phyloP scores from a whole-genome alignment of 371 early-diverging fungal species.

The Mucor racemosus region DNA sequence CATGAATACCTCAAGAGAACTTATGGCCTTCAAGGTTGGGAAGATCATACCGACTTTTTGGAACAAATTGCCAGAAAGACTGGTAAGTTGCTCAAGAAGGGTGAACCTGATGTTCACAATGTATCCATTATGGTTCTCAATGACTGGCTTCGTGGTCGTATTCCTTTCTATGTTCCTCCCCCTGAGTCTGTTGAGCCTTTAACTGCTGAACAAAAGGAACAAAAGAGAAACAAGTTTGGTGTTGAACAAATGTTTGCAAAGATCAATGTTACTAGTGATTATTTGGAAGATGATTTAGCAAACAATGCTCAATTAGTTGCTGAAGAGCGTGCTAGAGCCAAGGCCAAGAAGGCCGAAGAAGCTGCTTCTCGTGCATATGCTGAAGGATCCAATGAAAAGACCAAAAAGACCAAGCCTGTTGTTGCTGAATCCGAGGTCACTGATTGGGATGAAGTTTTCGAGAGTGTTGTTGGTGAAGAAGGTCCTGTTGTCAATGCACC shows the following conservation, averaged over 20 bases:
- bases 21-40: constrained; percentile 88
- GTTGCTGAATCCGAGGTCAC: constrained; percentile 60
- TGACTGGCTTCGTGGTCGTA: constrained; percentile 99
- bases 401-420: constrained; percentile 28
- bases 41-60: constrained; percentile 89
- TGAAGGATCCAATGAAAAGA: constrained; percentile 1
- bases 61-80: constrained; percentile 86
- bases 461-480: constrained; percentile 77
- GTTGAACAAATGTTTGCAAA: constrained; percentile 86
- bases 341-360: constrained; percentile 50
- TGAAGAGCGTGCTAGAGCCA: constrained; percentile 55
- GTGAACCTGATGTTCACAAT: constrained; percentile 93
- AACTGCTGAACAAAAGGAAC: constrained; percentile 36
- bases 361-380: constrained; percentile 27
- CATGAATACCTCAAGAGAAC: constrained; percentile 89
- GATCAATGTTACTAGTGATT: constrained; percentile 81
- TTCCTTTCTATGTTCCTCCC: constrained; percentile 94
- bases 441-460: constrained; percentile 92
- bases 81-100: constrained; percentile 97
- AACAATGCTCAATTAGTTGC: constrained; percentile 60
- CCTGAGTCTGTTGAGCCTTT: constrained; percentile 63
- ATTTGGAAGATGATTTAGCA: constrained; percentile 76
- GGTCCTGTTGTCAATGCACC: constrained; percentile 55
- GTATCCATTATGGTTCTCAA: constrained; percentile 98
- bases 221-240: constrained; percentile 45